These are phyloP conservation scores for Fusarium sp. DNA, from an alignment of 2,329 filamentous ascomycete species.

Conservation along the genomic window DNA sequence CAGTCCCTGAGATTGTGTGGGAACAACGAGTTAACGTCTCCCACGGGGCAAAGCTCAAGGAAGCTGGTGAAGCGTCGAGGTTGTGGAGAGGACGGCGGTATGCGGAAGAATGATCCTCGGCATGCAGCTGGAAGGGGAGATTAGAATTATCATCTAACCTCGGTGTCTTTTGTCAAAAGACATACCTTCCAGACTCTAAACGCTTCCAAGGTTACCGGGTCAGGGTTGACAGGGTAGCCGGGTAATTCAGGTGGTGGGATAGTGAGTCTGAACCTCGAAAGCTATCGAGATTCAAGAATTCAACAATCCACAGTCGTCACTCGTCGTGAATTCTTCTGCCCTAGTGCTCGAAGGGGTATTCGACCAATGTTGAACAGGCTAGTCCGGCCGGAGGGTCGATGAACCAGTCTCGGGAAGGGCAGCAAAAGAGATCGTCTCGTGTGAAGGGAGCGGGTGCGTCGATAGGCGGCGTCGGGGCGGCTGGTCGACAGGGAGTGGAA, in stretches of 20 bases:
- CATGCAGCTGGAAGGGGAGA: slow-evolving; percentile 51
- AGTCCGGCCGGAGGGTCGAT: slow-evolving; percentile 17
- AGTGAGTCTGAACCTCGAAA: not conserved
- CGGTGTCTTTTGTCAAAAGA: slow-evolving; percentile 14
- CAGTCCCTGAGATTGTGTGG: slow-evolving; percentile 60
- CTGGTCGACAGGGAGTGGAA: slow-evolving; percentile 39
- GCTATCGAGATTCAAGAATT: slow-evolving; percentile 17
- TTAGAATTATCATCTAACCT: slow-evolving; percentile 42
- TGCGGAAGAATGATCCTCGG: slow-evolving; percentile 49
- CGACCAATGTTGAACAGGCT: slow-evolving; percentile 47
- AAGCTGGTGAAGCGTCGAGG: slow-evolving; percentile 53
- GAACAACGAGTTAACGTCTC: slow-evolving; percentile 76
- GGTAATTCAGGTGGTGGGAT: slow-evolving; percentile 14
- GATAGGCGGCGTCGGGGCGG: slow-evolving; percentile 37
- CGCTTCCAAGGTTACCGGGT: slow-evolving; percentile 25
- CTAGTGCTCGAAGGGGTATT: slow-evolving; percentile 47
- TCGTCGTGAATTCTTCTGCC: slow-evolving; percentile 22
- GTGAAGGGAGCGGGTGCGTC: slow-evolving; percentile 47
- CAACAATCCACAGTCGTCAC: slow-evolving; percentile 28
- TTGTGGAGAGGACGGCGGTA: slow-evolving; percentile 54
- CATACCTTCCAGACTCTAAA: slow-evolving; percentile 43
- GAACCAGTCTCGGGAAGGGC: slow-evolving; percentile 52
- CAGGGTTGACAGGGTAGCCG: slow-evolving; percentile 9
- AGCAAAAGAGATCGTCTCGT: slow-evolving; percentile 46
- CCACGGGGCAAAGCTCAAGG: slow-evolving; percentile 62